Base-by-base conservation (phyloP, 129 eudicot genomes). In the Lactuca sativa region DNA sequence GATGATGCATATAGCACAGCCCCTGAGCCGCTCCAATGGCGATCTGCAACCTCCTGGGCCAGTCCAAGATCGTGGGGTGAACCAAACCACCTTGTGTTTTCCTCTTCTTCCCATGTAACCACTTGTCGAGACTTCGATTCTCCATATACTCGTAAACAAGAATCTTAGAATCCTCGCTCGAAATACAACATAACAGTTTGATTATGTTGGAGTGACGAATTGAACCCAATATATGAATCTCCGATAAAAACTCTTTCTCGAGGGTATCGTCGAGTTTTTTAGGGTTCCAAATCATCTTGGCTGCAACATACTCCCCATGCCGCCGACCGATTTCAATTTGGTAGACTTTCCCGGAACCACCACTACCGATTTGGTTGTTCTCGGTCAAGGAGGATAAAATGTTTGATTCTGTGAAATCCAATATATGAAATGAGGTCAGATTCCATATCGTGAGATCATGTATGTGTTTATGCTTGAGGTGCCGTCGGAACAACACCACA, bases 91-190 rank as follows among this genome's bases (percentile, higher is more conserved):
- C 61, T 13, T 54, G 21, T 2, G 63, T 55, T 59, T 62, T 79
- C 52, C 78, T 84, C 78, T 82, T 79, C 60, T 83, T 87, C 58
- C 77, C 77, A 68, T 88, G 96, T 17, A 92, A 72, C 96, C 97
- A 92, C 60, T 77, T 76, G 59, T 88, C 97, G 21, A 92, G 96
- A 69, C 97, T 92, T 8, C 76, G 95, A 61, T 92, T 92, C 67
- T 84, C 96, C 96, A 92, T 82, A 77, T 88, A 92, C 86, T 92
- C 97, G 13, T 92, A 92, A 44, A 92, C 97, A 68, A 92, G 89
- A 55, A 92, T 80, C 89, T 86, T 92, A 7, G 91, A 86, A 55
- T 84, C 80, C n/a, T 86, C 87, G 32, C 97, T 88, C 2, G 97
- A 86, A 65, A 92, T 71, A 66, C 91, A 92, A 64, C 97, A 92